Evolutionary conservation across 768 basidiomycete genomes (phyloP), one percentile per base, ranked within the genome.

Genomic region (Brasilioporus rufonigricans): DNA sequence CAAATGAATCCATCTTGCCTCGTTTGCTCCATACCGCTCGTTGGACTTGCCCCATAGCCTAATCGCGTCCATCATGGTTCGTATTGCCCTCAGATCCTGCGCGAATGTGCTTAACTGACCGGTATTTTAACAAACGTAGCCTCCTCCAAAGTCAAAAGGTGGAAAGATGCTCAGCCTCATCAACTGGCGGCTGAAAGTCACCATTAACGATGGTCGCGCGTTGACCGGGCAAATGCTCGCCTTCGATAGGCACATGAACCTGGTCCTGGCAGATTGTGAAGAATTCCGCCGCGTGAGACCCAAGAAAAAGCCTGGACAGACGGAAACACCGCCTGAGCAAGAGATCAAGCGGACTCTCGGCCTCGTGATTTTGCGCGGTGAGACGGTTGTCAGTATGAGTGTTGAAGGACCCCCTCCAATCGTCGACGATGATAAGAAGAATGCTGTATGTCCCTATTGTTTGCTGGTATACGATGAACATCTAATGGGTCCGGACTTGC

Each of bases 191-290:
- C 83, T 99, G 62, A 95, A 91, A 76, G 87, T 98, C 55, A 97
- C 94, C 55, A 87, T 98, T 74, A 97, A 88, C 86, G 97, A 99
- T 74, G 94, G 94, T 56, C 91, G 97, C 72, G 84, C 90, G 53
- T 77, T 98, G 65, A 93, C 91, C 44, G 97, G 97, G 39, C 97
- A 98, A 77, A 97, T 98, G 92, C 89, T 99, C 71, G 97, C 97
- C 49, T 99, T 98, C 71, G 97, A 99, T 77, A 88, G 91, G 67
- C 97, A 99, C 75, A 99, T 98, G 97, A 99, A 99, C 76, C 80
- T 99, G 63, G 97, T 99, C 43, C 77, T 99, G 51, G 94, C 96
- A 16, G 97, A 98, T 64, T 98, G 95, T 68, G 97, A 99, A 73
- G 97, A 99, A 74, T 99, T 98, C 70, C 77, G 97, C 65, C 85